Evolutionary conservation across 441 rosid species (phyloP).

Genomic region (Bocquillonia castaneifolia): DNA sequence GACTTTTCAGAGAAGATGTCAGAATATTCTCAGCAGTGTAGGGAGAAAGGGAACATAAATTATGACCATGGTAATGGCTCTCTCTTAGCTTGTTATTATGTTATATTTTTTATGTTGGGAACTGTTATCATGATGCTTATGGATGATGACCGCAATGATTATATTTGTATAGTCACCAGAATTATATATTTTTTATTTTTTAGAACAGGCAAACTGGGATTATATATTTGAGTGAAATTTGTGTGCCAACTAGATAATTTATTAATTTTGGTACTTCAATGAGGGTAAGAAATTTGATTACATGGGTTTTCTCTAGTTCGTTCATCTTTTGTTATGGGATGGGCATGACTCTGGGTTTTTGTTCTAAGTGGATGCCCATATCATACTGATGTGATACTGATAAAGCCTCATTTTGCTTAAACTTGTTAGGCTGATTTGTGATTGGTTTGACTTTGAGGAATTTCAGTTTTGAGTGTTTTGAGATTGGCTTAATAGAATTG

Average conservation of each 20-base stretch:
- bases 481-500: background rate
- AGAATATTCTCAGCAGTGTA: conserved; percentile 41
- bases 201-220: background rate
- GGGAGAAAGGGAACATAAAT: conserved; percentile 38
- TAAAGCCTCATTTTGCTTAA: background rate
- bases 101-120: conserved; percentile 7
- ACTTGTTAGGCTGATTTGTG: background rate
- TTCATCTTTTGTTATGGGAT: background rate
- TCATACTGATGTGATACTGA: background rate
- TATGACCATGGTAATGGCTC: conserved; percentile 47
- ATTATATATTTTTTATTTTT: background rate
- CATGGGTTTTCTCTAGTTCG: background rate
- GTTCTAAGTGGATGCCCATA: background rate
- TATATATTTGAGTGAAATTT: background rate
- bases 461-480: background rate
- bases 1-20: conserved; percentile 49
- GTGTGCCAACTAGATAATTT: background rate
- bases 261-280: conserved; percentile 3
- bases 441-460: background rate
- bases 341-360: background rate
- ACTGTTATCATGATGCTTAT: background rate
- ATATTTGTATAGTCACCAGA: background rate
- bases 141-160: background rate
- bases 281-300: background rate
- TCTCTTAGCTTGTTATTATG: conserved; percentile 14